Conservation (phyloP, 768 basidiomycete genomes). For the Asterophora lycoperdoides region DNA sequence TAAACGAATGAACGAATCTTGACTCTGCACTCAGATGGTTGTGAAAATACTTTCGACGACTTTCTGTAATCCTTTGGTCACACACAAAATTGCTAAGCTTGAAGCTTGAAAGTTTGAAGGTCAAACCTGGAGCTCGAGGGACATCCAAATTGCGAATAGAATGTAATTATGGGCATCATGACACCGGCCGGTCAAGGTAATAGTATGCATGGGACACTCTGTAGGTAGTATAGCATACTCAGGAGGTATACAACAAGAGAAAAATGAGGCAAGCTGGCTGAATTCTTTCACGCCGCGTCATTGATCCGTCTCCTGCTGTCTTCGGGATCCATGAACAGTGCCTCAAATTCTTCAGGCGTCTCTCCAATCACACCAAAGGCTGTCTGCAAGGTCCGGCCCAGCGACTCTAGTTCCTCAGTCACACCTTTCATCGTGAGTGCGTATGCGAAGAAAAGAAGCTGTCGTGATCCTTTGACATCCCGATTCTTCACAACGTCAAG, state of each 20-base stretch:
- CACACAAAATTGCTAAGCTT: too few species aligned
- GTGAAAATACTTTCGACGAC: too few species aligned
- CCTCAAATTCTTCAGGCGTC: slow-evolving; percentile 76
- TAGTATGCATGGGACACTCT: too few species aligned
- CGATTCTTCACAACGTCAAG: slow-evolving; percentile 88
- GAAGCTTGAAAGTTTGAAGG: too few species aligned
- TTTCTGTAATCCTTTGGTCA: too few species aligned
- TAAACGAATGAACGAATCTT: background rate
- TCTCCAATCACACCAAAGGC: slow-evolving; percentile 93
- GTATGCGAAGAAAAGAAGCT: slow-evolving; percentile 92
- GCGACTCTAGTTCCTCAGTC: slow-evolving; percentile 78
- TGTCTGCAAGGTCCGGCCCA: slow-evolving; percentile 79
- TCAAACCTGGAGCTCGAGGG: too few species aligned
- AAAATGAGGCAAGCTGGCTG: too few species aligned
- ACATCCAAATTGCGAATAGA: too few species aligned
- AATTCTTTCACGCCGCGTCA: slow-evolving; percentile 15
- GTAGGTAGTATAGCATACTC: background rate
- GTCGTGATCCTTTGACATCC: slow-evolving; percentile 74
- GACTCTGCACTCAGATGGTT: background rate
- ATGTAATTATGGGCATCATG: too few species aligned
- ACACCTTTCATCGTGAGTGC: slow-evolving; percentile 93
- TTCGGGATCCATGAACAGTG: slow-evolving; percentile 49
- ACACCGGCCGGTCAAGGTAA: too few species aligned
- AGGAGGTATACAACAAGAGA: background rate
- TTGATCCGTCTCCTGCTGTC: slow-evolving; percentile 22